These are phyloP conservation scores for Marasmius sp. DNA, from an alignment of 1,284 basidiomycete species.

Conservation along the genomic window DNA sequence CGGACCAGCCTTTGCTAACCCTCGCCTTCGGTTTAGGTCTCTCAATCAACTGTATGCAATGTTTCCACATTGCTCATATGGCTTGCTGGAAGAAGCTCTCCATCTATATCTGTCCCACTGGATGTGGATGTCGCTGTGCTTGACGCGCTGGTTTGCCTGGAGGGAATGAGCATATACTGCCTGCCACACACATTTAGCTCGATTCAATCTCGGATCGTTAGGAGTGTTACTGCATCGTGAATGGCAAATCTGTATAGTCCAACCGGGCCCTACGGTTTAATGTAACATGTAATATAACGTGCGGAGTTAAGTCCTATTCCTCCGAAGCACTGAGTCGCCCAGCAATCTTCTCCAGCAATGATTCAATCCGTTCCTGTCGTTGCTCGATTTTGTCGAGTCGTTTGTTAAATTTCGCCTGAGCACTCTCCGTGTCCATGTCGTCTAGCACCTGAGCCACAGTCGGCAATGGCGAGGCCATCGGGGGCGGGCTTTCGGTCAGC, in stretches of 20 bases:
- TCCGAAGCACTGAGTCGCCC: conserved; percentile 2
- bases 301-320: background rate
- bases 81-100: conserved; percentile 57
- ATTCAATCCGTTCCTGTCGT: conserved; percentile 15
- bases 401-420: background rate
- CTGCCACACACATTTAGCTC: too few relatives aligned
- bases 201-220: background rate
- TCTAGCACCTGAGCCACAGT: conserved; percentile 14
- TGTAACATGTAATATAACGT: background rate
- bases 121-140: conserved; percentile 62
- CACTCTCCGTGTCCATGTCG: conserved; percentile 9
- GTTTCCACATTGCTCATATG: conserved; percentile 67
- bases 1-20: background rate
- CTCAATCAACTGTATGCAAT: conserved; percentile 65
- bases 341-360: conserved; percentile 14
- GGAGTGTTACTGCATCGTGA: background rate
- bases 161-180: background rate
- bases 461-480: conserved; percentile 6
- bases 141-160: background rate
- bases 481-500: conserved; percentile 17
- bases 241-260: background rate
- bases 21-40: conserved; percentile 46
- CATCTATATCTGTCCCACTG: conserved; percentile 55
- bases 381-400: conserved; percentile 10
- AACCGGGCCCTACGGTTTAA: background rate